These are phyloP conservation scores for Alternaria dauci DNA, from an alignment of 2,329 filamentous ascomycete species.

Conservation along the genomic window DNA sequence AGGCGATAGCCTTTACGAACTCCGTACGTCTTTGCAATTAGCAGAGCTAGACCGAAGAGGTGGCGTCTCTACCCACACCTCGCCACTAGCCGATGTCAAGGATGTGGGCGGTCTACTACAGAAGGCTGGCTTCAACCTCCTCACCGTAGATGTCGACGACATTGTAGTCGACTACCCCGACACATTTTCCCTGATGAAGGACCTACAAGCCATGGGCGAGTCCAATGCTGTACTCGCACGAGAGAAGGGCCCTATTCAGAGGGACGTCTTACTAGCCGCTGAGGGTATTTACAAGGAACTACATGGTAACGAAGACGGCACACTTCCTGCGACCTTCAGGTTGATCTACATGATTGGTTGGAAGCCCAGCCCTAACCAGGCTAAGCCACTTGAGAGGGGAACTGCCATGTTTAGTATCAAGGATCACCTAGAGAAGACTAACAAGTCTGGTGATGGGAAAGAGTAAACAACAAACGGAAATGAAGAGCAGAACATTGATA, in stretches of 20 bases:
- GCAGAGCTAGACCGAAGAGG: conserved; percentile 89
- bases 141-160: conserved; percentile 97
- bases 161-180: conserved; percentile 95
- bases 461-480: conserved; percentile 6
- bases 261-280: conserved; percentile 85
- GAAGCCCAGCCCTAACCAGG: conserved; percentile 83
- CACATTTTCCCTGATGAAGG: conserved; percentile 88
- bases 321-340: conserved; percentile 84
- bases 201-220: conserved; percentile 96
- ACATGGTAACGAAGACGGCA: conserved; percentile 76
- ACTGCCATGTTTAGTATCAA: conserved; percentile 89
- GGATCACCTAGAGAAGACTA: conserved; percentile 71
- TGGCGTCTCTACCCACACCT: conserved; percentile 91
- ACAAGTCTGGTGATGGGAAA: conserved; percentile 36
- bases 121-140: conserved; percentile 89
- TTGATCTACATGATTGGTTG: conserved; percentile 99
- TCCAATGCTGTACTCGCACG: conserved; percentile 87
- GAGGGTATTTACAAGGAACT: conserved; percentile 89
- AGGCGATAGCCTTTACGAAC: conserved; percentile 90
- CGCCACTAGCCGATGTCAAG: conserved; percentile 87
- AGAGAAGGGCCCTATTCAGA: conserved; percentile 76
- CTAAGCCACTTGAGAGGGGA: conserved; percentile 80
- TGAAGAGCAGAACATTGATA: background rate
- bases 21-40: conserved; percentile 90
- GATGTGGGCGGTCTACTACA: conserved; percentile 89